A percentile compares a stretch with the other conserved stretches of the same genome.
phyloP scores from a whole-genome alignment of 2,329 filamentous ascomycete genomes.

The Colletotrichum higginsianum region DNA sequence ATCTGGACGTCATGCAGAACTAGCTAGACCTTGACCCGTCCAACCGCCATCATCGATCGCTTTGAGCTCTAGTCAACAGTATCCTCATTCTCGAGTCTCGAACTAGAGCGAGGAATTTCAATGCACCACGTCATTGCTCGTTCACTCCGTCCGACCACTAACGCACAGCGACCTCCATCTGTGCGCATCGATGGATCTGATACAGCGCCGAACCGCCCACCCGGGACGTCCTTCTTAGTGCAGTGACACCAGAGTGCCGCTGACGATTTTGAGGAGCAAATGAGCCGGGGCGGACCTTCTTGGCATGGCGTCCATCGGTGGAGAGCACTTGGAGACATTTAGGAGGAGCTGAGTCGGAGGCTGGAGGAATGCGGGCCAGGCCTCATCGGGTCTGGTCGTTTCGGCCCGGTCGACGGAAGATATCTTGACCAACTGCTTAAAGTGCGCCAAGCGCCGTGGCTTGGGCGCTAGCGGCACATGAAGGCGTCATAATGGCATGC shows the following conservation, averaged over 20 bases:
- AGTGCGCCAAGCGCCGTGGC: neutral
- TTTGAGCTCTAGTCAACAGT: neutral
- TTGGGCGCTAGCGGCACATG: conserved; percentile 5
- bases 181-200: neutral
- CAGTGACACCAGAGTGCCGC: conserved; percentile 25
- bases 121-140: conserved; percentile 33
- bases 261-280: conserved; percentile 27
- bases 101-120: neutral
- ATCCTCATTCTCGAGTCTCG: conserved; percentile 3
- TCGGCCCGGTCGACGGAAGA: conserved; percentile 3
- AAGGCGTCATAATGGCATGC: conserved; percentile 13
- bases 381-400: neutral
- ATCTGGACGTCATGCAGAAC: conserved; percentile 7
- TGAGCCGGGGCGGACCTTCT: conserved; percentile 9
- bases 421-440: neutral
- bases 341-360: neutral
- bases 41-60: neutral
- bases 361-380: neutral
- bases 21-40: neutral
- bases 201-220: neutral
- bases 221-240: neutral
- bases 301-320: conserved; percentile 28
- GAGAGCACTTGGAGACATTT: neutral
- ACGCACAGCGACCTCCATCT: conserved; percentile 1
- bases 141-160: conserved; percentile 2